A percentile compares a stretch with the other conserved stretches of the same genome.
Conservation (phyloP, 768 basidiomycete species). For the Neoboletus brunneissimus region DNA sequence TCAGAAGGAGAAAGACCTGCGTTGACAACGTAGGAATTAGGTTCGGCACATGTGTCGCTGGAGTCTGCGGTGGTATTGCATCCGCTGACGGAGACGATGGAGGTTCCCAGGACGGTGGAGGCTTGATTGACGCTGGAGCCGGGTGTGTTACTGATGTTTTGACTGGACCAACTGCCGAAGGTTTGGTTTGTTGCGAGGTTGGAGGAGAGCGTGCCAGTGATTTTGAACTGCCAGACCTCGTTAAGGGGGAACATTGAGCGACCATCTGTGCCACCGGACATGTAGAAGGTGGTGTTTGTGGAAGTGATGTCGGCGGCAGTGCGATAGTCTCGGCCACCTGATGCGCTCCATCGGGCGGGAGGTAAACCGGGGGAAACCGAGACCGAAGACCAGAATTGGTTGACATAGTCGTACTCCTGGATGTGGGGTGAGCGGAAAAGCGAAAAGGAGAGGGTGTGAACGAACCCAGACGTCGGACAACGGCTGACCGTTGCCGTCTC, state of each 20-base stretch:
- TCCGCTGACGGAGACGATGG: slow-evolving; percentile 59
- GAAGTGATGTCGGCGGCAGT: slow-evolving; percentile 26
- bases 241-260: slow-evolving; percentile 46
- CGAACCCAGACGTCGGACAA: slow-evolving; percentile 75
- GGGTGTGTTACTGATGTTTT: slow-evolving; percentile 38
- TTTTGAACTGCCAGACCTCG: slow-evolving; percentile 66
- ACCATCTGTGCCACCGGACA: slow-evolving; percentile 67
- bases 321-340: slow-evolving; percentile 71
- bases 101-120: slow-evolving; percentile 52
- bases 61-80: slow-evolving; percentile 46
- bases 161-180: slow-evolving; percentile 57
- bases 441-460: background rate
- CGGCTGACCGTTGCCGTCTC: slow-evolving; percentile 48
- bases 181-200: slow-evolving; percentile 51
- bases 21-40: slow-evolving; percentile 54
- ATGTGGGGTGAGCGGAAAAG: slow-evolving; percentile 7
- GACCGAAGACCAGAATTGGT: slow-evolving; percentile 74
- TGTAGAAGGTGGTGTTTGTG: slow-evolving; percentile 68
- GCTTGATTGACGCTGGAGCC: slow-evolving; percentile 44
- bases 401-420: slow-evolving; percentile 74
- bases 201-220: slow-evolving; percentile 70
- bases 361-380: slow-evolving; percentile 51
- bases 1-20: slow-evolving; percentile 25
- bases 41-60: slow-evolving; percentile 53
- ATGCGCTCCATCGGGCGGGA: slow-evolving; percentile 64